These are phyloP conservation scores for Podospora didyma DNA, from an alignment of 495 filamentous ascomycete species.

Conservation along the genomic window DNA sequence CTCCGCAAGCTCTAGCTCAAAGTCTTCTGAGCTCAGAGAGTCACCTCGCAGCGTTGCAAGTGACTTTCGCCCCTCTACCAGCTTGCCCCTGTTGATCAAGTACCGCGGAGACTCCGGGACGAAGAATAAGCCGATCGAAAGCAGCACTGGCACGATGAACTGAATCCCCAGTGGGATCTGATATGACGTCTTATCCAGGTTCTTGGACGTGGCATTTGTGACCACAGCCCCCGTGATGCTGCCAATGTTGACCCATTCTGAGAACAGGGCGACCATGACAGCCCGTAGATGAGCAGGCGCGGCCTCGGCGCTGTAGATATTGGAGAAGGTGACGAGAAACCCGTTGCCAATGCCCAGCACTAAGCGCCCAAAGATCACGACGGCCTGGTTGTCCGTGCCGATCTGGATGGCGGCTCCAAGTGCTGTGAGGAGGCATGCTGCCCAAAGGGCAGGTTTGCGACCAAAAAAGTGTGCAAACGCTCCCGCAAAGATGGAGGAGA, in stretches of 20 bases:
- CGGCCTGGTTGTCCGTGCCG: constrained; percentile 36
- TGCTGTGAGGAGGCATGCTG: constrained; percentile 41
- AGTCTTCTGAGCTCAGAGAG: constrained; percentile 23
- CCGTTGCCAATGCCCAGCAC: constrained; percentile 52
- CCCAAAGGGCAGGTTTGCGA: constrained; percentile 46
- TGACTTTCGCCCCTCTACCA: constrained; percentile 41
- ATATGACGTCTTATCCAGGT: constrained; percentile 41
- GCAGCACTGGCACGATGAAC: constrained; percentile 49
- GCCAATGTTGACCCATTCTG: constrained; percentile 45
- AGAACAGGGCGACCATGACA: constrained; percentile 37
- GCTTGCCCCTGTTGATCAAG: constrained; percentile 45
- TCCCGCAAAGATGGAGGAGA: constrained; percentile 50
- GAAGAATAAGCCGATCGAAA: constrained; percentile 44
- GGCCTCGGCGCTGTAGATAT: constrained; percentile 44
- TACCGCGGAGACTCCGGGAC: constrained; percentile 35
- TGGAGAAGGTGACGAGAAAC: constrained; percentile 52
- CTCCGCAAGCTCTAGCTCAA: constrained; percentile 31
- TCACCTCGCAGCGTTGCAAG: constrained; percentile 33
- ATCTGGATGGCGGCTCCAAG: constrained; percentile 48
- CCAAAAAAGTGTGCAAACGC: constrained; percentile 47
- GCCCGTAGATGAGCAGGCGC: constrained; percentile 35
- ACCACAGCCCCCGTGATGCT: constrained; percentile 47
- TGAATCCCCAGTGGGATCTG: constrained; percentile 53
- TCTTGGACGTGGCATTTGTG: constrained; percentile 28
- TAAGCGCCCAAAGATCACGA: constrained; percentile 47